Evolutionary conservation across 2,329 filamentous ascomycete species (phyloP).

Genomic region (Thelonectria olida): DNA sequence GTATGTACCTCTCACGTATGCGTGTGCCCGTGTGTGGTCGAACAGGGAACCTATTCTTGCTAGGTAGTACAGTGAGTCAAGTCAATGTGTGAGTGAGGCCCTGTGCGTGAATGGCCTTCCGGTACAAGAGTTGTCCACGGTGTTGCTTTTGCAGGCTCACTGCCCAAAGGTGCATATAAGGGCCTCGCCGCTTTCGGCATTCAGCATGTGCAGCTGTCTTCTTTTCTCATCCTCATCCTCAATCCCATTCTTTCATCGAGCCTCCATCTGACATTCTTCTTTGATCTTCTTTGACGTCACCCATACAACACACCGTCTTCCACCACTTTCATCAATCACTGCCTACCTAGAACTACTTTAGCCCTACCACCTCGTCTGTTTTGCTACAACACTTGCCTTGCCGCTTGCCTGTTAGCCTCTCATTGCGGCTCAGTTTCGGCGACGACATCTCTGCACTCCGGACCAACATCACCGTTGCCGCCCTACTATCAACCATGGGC

Average conservation of each 20-base stretch:
- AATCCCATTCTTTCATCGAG: slow-evolving; percentile 15
- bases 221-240: slow-evolving; percentile 23
- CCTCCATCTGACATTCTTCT: no score
- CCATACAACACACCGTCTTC: neutral
- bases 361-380: neutral
- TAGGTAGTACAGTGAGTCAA: slow-evolving; percentile 1
- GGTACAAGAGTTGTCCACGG: slow-evolving; percentile 31
- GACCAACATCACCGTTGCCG: neutral
- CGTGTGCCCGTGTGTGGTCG: neutral
- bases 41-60: neutral
- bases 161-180: slow-evolving; percentile 38
- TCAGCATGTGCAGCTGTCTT: slow-evolving; percentile 16
- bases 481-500: no score
- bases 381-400: neutral
- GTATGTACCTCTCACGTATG: neutral
- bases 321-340: neutral
- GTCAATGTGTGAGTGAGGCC: slow-evolving; percentile 11
- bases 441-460: neutral
- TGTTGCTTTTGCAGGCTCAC: slow-evolving; percentile 40
- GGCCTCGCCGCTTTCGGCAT: slow-evolving; percentile 29
- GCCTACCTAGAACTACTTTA: no score
- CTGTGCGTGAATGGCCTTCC: slow-evolving; percentile 22
- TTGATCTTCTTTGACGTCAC: neutral
- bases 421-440: slow-evolving; percentile 9
- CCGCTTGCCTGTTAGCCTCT: neutral